These are phyloP conservation scores for Coprinellus aureogranulatus DNA, from an alignment of 768 basidiomycete species.

Conservation along the genomic window DNA sequence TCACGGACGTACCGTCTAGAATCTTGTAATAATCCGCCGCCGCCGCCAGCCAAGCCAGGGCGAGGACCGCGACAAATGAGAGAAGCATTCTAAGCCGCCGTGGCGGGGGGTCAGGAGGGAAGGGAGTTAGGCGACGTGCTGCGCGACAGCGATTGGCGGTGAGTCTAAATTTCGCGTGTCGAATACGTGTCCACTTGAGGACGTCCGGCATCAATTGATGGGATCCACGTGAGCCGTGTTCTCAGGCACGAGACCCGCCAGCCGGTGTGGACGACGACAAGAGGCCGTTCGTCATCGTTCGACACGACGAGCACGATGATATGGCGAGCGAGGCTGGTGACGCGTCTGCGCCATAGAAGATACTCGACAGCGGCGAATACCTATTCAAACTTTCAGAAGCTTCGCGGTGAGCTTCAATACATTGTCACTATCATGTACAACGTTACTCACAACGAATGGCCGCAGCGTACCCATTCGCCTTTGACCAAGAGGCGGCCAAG, in stretches of 20 bases:
- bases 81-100: slow-evolving; percentile 29
- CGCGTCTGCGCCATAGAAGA: not conserved
- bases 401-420: slow-evolving; percentile 30
- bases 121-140: not conserved
- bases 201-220: not conserved
- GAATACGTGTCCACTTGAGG: slow-evolving; percentile 29
- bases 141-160: not conserved
- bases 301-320: slow-evolving; percentile 8
- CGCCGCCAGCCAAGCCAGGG: slow-evolving; percentile 34
- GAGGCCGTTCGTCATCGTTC: not conserved
- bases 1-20: slow-evolving; percentile 64
- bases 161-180: slow-evolving; percentile 14
- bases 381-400: slow-evolving; percentile 31
- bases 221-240: not conserved
- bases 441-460: not conserved
- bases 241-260: not conserved
- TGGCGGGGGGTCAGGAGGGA: slow-evolving; percentile 11
- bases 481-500: slow-evolving; percentile 47
- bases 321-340: slow-evolving; percentile 2
- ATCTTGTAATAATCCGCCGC: slow-evolving; percentile 81
- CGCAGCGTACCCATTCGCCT: slow-evolving; percentile 52
- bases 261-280: too few relatives aligned
- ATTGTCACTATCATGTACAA: not conserved
- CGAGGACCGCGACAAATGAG: slow-evolving; percentile 35
- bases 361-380: slow-evolving; percentile 8